phyloP scores from a whole-genome alignment of 2,329 filamentous ascomycete genomes.

The Calonectria honghensis region DNA sequence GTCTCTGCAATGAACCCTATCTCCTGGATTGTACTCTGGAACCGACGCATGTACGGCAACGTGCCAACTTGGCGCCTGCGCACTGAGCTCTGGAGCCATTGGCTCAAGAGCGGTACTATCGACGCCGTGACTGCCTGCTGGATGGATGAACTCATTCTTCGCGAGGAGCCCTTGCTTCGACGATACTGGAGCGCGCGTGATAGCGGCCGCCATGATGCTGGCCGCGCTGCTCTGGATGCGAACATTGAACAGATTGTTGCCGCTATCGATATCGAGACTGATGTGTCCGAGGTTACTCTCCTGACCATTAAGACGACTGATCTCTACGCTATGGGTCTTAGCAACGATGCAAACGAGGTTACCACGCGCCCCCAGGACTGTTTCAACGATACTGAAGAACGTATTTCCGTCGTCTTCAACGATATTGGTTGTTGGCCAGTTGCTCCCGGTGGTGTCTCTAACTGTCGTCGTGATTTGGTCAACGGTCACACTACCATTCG shows the following conservation, averaged over 20 bases:
- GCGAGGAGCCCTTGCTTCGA: constrained; percentile 42
- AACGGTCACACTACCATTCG: constrained; percentile 48
- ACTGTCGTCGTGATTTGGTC: constrained; percentile 48
- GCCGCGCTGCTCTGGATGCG: constrained; percentile 35
- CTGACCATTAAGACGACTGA: constrained; percentile 45
- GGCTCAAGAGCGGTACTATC: constrained; percentile 39
- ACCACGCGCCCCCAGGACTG: constrained; percentile 45
- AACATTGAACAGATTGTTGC: constrained; percentile 45
- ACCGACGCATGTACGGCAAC: constrained; percentile 39
- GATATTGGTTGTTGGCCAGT: constrained; percentile 49
- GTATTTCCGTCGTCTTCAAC: constrained; percentile 47
- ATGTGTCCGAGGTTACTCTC: constrained; percentile 44
- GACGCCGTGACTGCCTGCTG: constrained; percentile 46
- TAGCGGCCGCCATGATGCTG: constrained; percentile 34
- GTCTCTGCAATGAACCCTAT: constrained; percentile 32
- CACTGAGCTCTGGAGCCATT: constrained; percentile 47
- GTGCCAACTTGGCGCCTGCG: constrained; percentile 47
- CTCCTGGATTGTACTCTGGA: constrained; percentile 39
- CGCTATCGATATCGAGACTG: constrained; percentile 45
- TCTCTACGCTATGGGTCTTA: constrained; percentile 48
- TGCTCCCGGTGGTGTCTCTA: constrained; percentile 46
- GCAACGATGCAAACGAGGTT: constrained; percentile 46
- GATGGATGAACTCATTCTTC: constrained; percentile 46
- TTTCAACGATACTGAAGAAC: constrained; percentile 42
- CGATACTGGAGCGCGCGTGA: constrained; percentile 45